Percentiles rank a stretch among this genome's conserved stretches.
phyloP scores from a whole-genome alignment of 805 yeast species.

The Wickerhamomyces sydowiorum region DNA sequence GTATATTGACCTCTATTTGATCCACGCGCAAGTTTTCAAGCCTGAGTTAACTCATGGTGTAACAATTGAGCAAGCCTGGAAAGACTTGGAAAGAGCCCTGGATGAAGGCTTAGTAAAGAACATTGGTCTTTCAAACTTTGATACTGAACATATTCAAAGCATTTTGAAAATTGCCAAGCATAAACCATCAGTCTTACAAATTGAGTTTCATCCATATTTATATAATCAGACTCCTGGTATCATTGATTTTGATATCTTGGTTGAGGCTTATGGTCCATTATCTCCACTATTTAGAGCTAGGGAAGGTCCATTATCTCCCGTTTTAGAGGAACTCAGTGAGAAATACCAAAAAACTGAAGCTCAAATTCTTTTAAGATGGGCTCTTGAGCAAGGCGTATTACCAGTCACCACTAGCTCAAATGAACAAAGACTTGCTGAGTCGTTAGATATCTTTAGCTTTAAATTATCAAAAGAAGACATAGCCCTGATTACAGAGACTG shows the following conservation, averaged over 20 bases:
- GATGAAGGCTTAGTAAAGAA: conserved; percentile 52
- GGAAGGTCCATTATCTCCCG: conserved; percentile 31
- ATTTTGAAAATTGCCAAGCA: conserved; percentile 35
- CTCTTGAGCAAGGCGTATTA: conserved; percentile 51
- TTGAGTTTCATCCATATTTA: conserved; percentile 62
- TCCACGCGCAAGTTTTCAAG: conserved; percentile 58
- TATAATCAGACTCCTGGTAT: conserved; percentile 59
- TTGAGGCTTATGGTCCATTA: conserved; percentile 63
- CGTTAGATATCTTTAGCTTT: conserved; percentile 50
- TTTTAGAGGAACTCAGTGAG: conserved; percentile 32
- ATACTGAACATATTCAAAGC: conserved; percentile 41
- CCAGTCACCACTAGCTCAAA: conserved; percentile 65
- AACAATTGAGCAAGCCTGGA: conserved; percentile 52
- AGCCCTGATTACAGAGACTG: conserved; percentile 30
- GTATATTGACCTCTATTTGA: conserved; percentile 54
- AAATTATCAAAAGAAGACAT: conserved; percentile 43
- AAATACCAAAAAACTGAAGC: conserved; percentile 52
- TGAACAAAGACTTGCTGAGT: conserved; percentile 44
- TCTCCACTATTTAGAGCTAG: conserved; percentile 48
- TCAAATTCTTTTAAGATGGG: conserved; percentile 62
- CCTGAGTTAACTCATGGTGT: conserved; percentile 36
- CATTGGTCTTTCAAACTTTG: conserved; percentile 68
- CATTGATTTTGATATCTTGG: conserved; percentile 40
- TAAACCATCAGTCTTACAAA: conserved; percentile 59
- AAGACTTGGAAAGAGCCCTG: conserved; percentile 43